Evolutionary conservation across 768 basidiomycete species (phyloP).

Genomic region (Leccinellum rugosiceps): DNA sequence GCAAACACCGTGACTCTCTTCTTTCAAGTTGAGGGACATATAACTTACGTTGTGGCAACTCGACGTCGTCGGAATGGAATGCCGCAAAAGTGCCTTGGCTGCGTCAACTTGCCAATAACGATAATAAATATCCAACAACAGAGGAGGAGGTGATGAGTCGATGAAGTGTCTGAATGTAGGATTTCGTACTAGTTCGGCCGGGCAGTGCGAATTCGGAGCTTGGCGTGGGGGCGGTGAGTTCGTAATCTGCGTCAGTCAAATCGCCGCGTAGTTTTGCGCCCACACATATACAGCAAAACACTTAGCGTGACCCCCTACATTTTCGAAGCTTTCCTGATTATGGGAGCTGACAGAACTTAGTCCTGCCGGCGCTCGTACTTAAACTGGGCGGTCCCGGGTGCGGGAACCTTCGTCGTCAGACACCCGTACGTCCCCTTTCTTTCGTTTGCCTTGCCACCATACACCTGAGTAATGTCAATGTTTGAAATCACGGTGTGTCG

Average conservation of each 20-base stretch:
- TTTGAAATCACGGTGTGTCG: conserved; percentile 14
- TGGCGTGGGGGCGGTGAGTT: conserved; percentile 5
- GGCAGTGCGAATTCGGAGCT: background rate
- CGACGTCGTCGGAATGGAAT: background rate
- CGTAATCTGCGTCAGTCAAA: conserved; percentile 8
- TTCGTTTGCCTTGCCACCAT: background rate
- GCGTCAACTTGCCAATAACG: background rate
- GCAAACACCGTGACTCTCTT: too few relatives aligned
- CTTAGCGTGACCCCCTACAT: conserved; percentile 1
- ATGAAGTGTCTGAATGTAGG: background rate
- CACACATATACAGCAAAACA: conserved; percentile 6
- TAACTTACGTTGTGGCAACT: too few relatives aligned
- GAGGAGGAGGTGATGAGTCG: background rate
- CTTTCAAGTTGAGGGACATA: too few relatives aligned
- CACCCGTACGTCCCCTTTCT: background rate
- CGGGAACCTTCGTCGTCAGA: background rate
- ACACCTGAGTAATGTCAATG: background rate
- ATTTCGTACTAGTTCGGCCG: background rate
- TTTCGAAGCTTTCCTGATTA: conserved; percentile 13
- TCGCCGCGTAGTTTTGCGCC: conserved; percentile 8
- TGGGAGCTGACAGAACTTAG: conserved; percentile 17
- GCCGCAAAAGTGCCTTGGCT: background rate
- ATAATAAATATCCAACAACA: background rate
- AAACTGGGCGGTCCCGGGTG: conserved; percentile 1
- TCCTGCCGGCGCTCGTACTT: conserved; percentile 16